phyloP scores from a whole-genome alignment of 305 asterid species.

The Petunia hybrid region DNA sequence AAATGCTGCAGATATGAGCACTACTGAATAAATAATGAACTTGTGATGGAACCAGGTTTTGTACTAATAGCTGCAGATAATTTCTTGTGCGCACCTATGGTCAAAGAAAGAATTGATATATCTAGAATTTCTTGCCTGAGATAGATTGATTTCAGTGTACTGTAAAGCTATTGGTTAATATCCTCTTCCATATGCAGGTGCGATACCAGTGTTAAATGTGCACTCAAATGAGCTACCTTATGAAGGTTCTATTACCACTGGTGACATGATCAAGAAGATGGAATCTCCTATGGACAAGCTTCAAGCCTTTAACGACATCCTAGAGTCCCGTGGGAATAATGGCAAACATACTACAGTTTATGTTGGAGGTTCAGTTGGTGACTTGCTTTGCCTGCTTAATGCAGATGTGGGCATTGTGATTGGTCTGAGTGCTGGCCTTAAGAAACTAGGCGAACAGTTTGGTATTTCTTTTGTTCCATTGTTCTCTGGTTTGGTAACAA shows the following conservation, averaged over 20 bases:
- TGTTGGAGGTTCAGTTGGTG: conserved; percentile 76
- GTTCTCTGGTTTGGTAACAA: conserved; percentile 59
- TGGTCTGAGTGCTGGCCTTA: conserved; percentile 55
- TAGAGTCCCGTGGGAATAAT: conserved; percentile 30
- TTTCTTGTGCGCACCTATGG: not conserved
- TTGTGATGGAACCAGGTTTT: not conserved
- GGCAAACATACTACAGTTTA: conserved; percentile 54
- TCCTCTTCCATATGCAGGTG: conserved; percentile 47
- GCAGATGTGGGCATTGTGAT: conserved; percentile 75
- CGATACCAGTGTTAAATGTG: conserved; percentile 40
- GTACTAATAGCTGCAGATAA: not conserved
- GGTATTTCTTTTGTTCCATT: conserved; percentile 64
- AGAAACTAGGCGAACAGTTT: conserved; percentile 54
- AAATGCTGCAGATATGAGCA: not conserved
- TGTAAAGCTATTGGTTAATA: not conserved
- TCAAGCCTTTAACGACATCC: conserved; percentile 52
- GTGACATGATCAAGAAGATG: conserved; percentile 58
- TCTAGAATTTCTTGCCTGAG: not conserved
- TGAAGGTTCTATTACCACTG: conserved; percentile 61
- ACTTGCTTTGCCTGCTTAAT: conserved; percentile 64
- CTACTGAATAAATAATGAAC: not conserved
- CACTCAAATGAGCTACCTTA: conserved; percentile 67
- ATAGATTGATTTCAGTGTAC: not conserved
- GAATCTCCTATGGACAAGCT: conserved; percentile 76
- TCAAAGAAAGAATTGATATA: not conserved